A percentile compares a stretch with the other conserved stretches of the same genome.
Conservation (phyloP, 2,329 filamentous ascomycete species). For the Fonsecaea nubica region DNA sequence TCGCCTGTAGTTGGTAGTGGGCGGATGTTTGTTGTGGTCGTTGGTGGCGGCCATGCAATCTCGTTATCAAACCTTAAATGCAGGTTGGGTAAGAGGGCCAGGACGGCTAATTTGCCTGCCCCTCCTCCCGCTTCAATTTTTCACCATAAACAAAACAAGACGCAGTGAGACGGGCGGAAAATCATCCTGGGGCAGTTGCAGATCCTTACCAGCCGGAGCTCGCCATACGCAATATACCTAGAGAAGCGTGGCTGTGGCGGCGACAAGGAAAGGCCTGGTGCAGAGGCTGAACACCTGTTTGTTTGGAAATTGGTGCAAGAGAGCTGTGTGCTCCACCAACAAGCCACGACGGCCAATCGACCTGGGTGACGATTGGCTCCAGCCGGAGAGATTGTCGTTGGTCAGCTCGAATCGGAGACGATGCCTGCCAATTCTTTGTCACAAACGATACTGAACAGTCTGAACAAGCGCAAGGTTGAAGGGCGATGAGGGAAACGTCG, state of each 20-base stretch:
- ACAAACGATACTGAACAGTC: neutral
- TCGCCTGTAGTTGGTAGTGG: neutral
- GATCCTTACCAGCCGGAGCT: conserved; percentile 11
- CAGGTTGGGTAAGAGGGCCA: conserved; percentile 21
- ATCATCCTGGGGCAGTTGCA: conserved; percentile 10
- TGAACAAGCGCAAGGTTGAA: neutral
- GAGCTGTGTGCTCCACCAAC: neutral
- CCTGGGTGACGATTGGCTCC: neutral
- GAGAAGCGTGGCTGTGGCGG: conserved; percentile 2
- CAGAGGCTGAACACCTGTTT: neutral
- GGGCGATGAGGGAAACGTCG: neutral
- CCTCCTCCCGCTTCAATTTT: conserved; percentile 29
- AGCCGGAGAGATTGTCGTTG: neutral
- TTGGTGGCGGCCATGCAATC: conserved; percentile 33
- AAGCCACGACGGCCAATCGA: neutral
- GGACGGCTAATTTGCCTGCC: conserved; percentile 26
- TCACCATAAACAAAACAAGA: conserved; percentile 30
- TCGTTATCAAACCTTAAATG: conserved; percentile 38
- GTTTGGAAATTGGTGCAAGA: neutral
- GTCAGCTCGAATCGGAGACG: neutral
- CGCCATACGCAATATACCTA: conserved; percentile 8
- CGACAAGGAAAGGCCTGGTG: neutral
- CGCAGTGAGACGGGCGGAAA: conserved; percentile 15
- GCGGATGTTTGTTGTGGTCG: conserved; percentile 20
- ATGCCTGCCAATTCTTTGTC: neutral